phyloP scores from a whole-genome alignment of 2,329 filamentous ascomycete genomes.

The Aaosphaeria pasadenensis region DNA sequence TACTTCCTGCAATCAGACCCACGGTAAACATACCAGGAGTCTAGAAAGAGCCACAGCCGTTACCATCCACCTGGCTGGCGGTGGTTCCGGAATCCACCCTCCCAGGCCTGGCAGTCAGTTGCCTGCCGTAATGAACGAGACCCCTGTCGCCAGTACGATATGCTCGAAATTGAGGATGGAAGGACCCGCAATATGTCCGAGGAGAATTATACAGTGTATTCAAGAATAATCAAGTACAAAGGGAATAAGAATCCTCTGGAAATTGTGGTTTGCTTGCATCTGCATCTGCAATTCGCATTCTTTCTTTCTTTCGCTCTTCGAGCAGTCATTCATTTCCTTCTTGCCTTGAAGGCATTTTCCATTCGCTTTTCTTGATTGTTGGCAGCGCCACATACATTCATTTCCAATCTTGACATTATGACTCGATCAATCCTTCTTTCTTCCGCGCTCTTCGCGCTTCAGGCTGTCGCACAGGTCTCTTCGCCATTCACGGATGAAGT shows the following conservation, averaged over 20 bases:
- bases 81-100: background rate
- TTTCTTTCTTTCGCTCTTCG: slow-evolving; percentile 11
- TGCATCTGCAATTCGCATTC: background rate
- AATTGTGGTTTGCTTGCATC: background rate
- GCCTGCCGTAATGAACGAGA: slow-evolving; percentile 5
- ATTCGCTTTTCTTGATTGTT: slow-evolving; percentile 6
- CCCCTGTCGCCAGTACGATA: slow-evolving; percentile 7
- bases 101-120: background rate
- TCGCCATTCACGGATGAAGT: slow-evolving; percentile 27
- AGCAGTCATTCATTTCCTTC: slow-evolving; percentile 23
- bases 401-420: background rate
- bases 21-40: background rate
- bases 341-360: slow-evolving; percentile 31
- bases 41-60: background rate
- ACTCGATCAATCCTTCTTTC: background rate
- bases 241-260: background rate
- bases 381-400: background rate
- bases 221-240: background rate
- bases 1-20: slow-evolving; percentile 14
- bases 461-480: slow-evolving; percentile 22
- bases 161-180: slow-evolving; percentile 16
- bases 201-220: background rate
- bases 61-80: background rate
- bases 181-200: slow-evolving; percentile 10
- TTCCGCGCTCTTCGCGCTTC: background rate